phyloP scores from a whole-genome alignment of 129 eudicot genomes.

The Chrysanthemum lavandulifolium region DNA sequence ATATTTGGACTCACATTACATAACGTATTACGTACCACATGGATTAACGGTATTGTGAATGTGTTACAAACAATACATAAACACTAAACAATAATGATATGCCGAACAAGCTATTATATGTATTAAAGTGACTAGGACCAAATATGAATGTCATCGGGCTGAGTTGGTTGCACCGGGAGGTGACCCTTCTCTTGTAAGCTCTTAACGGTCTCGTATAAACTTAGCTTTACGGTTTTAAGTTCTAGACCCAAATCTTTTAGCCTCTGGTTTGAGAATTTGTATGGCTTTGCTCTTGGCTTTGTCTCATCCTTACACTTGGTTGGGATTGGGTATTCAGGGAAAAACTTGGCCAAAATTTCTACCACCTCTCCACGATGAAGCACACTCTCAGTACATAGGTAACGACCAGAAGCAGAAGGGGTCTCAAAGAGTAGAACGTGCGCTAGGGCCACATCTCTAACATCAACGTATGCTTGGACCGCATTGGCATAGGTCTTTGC shows the following conservation, averaged over 20 bases:
- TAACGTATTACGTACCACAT: too few species aligned
- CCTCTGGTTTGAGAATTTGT: conserved; percentile 88
- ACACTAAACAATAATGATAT: too few species aligned
- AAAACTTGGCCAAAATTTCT: conserved; percentile 78
- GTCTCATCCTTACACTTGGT: conserved; percentile 91
- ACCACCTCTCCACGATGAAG: conserved; percentile 97
- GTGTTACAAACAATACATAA: too few species aligned
- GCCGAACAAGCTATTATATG: too few species aligned
- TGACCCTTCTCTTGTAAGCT: conserved; percentile 94
- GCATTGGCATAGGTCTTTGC: conserved; percentile 83
- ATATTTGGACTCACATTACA: too few species aligned
- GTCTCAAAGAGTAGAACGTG: conserved; percentile 79
- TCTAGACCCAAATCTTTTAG: conserved; percentile 85
- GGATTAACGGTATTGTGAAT: too few species aligned
- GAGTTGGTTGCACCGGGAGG: conserved; percentile 61
- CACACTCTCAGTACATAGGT: conserved; percentile 82
- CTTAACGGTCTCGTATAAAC: conserved; percentile 77
- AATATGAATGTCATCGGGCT: conserved; percentile 53
- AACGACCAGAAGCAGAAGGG: conserved; percentile 76
- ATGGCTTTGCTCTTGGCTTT: conserved; percentile 82
- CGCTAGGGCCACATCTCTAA: conserved; percentile 84
- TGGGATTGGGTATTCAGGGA: conserved; percentile 91
- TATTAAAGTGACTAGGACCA: too few species aligned
- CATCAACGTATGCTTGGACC: conserved; percentile 88
- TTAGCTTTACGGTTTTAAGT: conserved; percentile 72